phyloP scores from a whole-genome alignment of 495 filamentous ascomycete species.

The Aspergillus conjunctus region DNA sequence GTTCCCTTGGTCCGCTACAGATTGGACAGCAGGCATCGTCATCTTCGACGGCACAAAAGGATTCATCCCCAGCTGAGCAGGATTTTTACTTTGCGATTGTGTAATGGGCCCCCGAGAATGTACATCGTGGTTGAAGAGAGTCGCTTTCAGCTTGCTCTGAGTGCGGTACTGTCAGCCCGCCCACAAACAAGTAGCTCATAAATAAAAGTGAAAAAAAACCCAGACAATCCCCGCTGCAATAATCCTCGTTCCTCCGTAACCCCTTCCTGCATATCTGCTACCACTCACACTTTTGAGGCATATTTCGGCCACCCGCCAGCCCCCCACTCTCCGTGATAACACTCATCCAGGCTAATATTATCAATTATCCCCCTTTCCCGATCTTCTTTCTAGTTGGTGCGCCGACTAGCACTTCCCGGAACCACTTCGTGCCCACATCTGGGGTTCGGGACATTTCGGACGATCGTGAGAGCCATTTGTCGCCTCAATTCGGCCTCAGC shows the following conservation, averaged over 20 bases:
- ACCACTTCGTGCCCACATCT: constrained; percentile 46
- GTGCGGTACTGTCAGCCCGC: constrained; percentile 8
- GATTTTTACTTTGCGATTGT: constrained; percentile 15
- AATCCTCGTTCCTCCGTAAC: constrained; percentile 2
- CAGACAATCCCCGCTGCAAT: not conserved
- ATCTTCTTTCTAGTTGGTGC: constrained; percentile 29
- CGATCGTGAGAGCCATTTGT: constrained; percentile 33
- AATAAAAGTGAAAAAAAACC: not conserved
- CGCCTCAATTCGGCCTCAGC: constrained; percentile 41
- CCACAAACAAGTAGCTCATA: not conserved
- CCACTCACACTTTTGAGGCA: constrained; percentile 2
- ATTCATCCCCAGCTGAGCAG: constrained; percentile 3
- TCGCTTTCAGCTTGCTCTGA: constrained; percentile 17
- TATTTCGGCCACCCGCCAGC: constrained; percentile 15
- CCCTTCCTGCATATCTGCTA: constrained; percentile 17
- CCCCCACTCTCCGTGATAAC: constrained; percentile 21
- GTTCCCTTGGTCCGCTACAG: constrained; percentile 24
- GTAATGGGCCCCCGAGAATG: constrained; percentile 17
- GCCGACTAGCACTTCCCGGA: constrained; percentile 31
- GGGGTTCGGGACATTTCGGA: constrained; percentile 46
- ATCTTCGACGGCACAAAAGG: not conserved
- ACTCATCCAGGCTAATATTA: constrained; percentile 7
- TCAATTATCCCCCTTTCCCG: constrained; percentile 14
- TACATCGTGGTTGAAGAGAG: not conserved
- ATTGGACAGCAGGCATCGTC: not conserved